These are phyloP conservation scores for Aspergillus sp. DNA, from an alignment of 2,329 filamentous ascomycete genomes.

Conservation along the genomic window DNA sequence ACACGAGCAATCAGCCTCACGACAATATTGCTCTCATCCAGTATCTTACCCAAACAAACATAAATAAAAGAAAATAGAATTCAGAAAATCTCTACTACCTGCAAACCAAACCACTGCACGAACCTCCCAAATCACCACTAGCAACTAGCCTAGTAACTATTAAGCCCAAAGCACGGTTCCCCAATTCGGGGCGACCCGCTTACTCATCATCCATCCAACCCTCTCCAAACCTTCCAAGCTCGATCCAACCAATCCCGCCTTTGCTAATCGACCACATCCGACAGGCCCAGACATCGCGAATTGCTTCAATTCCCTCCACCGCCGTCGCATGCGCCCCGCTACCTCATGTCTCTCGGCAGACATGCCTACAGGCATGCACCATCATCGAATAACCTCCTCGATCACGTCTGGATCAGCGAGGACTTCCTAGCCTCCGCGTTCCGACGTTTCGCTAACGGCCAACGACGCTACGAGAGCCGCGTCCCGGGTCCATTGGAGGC, in stretches of 20 bases:
- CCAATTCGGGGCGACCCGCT: constrained; percentile 6
- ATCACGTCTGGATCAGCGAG: constrained; percentile 51
- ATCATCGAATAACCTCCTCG: constrained; percentile 26
- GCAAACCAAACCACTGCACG: too few relatives aligned
- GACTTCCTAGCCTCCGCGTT: constrained; percentile 50
- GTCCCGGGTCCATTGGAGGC: constrained; percentile 66
- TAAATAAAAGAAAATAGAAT: too few relatives aligned
- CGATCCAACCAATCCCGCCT: background rate
- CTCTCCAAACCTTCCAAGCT: constrained; percentile 6
- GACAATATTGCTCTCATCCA: too few relatives aligned
- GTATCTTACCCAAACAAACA: too few relatives aligned
- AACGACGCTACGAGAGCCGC: constrained; percentile 59
- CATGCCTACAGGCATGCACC: constrained; percentile 44
- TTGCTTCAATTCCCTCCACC: constrained; percentile 7
- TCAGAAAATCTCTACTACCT: too few relatives aligned
- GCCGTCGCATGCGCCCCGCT: constrained; percentile 22
- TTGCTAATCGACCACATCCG: constrained; percentile 12
- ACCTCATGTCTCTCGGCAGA: constrained; percentile 46
- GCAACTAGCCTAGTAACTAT: too few relatives aligned
- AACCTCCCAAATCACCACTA: too few relatives aligned
- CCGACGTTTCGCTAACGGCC: constrained; percentile 47
- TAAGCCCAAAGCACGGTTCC: background rate
- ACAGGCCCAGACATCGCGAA: constrained; percentile 18
- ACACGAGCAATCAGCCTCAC: too few relatives aligned
- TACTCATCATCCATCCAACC: constrained; percentile 28